Percentiles rank a stretch among this genome's conserved stretches.
phyloP scores from a whole-genome alignment of 1,284 basidiomycete species.

The Termitomyces sp. region DNA sequence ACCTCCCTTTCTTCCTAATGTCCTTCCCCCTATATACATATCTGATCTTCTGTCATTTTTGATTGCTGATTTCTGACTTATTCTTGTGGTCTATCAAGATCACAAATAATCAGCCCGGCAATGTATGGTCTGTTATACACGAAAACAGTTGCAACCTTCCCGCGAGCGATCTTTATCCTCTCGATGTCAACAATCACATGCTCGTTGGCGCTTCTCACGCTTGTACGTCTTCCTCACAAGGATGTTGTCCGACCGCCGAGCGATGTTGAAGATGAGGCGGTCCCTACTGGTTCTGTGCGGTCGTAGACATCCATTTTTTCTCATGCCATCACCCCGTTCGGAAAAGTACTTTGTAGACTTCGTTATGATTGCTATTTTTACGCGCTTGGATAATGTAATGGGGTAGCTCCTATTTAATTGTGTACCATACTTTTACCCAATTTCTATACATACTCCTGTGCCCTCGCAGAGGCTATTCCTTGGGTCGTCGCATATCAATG shows the following conservation, averaged over 20 bases:
- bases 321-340: not conserved
- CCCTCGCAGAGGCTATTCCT: not conserved
- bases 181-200: conserved; percentile 32
- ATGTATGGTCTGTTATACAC: conserved; percentile 58
- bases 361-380: not conserved
- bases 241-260: not conserved
- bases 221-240: conserved; percentile 35
- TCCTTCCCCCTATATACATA: conserved; percentile 16
- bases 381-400: not conserved
- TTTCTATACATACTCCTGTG: not conserved
- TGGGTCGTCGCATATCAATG: not conserved
- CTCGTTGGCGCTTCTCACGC: conserved; percentile 39
- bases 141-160: conserved; percentile 54
- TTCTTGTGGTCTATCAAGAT: conserved; percentile 19
- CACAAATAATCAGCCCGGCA: conserved; percentile 53
- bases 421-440: no score
- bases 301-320: not conserved
- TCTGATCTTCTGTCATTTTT: not conserved
- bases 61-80: not conserved
- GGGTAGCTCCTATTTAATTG: not conserved
- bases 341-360: not conserved
- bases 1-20: not conserved
- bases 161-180: conserved; percentile 53
- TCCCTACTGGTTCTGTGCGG: not conserved
- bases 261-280: conserved; percentile 3